Conservation (phyloP, 306 rosid genomes). For the cucumber (Cucumis sativus) region DNA sequence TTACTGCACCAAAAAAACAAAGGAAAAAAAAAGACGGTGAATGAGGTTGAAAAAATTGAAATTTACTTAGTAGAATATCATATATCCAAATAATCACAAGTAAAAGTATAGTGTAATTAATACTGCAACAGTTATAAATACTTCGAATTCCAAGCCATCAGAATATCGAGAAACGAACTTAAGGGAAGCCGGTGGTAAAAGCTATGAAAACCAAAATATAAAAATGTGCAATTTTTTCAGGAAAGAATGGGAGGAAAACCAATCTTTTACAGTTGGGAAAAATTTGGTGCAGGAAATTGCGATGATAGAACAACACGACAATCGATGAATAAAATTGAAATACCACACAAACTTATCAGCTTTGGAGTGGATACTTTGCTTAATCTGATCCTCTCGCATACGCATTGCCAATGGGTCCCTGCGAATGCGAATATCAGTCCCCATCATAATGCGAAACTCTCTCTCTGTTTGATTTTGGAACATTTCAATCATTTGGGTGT, state of each 20-base stretch:
- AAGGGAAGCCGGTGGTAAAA: neutral
- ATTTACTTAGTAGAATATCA: neutral
- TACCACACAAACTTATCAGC: constrained; percentile 18
- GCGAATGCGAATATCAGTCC: constrained; percentile 71
- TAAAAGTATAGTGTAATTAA: neutral
- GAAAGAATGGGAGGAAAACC: neutral
- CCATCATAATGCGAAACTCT: constrained; percentile 98
- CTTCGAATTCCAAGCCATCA: neutral
- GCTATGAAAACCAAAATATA: neutral
- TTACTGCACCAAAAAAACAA: neutral
- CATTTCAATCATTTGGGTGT: constrained; percentile 72
- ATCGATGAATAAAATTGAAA: constrained; percentile 11
- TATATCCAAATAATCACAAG: neutral
- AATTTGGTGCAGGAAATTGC: neutral
- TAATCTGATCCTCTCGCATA: constrained; percentile 85
- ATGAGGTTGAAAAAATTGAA: neutral
- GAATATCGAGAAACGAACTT: neutral
- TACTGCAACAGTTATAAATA: neutral
- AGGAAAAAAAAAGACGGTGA: neutral
- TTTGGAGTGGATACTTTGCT: constrained; percentile 66
- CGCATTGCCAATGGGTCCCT: constrained; percentile 98
- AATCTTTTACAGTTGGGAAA: neutral
- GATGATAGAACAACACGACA: neutral
- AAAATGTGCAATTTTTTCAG: neutral
- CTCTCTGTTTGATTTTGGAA: constrained; percentile 67